Evolutionary conservation across 2,329 filamentous ascomycete species (phyloP), one percentile per base, ranked within the genome.

Genomic region (Fusarium guadeloupense): DNA sequence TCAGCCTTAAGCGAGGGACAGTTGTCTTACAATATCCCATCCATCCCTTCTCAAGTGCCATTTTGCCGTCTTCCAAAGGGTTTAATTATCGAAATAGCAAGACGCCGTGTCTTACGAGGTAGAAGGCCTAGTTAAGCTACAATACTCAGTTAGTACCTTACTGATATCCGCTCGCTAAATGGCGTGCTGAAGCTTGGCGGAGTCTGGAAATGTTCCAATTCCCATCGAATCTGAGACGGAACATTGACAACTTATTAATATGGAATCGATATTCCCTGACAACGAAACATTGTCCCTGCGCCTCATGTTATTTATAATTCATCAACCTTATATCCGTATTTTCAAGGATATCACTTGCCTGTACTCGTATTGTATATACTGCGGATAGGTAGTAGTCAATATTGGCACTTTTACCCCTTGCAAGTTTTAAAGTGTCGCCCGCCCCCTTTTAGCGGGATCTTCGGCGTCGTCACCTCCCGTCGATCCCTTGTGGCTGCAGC

Each of bases 401-500:
- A 53, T 55, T 45, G 46, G 47, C 58, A 56, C 51, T 60, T 44
- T 58, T 41, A 54, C 28, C 47, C 44, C 59, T 43, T 54, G 58
- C 35, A 54, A 42, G 34, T 45, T 31, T 49, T 38, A 51, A 58
- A 20, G 42, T 43, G 60, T 46, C 38, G 38, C 37, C 40, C 17
- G 23, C 44, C 59, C 59, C 59, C 55, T 52, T 56, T 57, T 64
- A 64, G 60, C 60, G 55, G 60, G 41, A 56, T 63, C 60, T 39
- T 64, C 60, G 60, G 60, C 60, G 37, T 64, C 60, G 60, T 64
- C 60, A 64, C 49, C 44, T 35, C 51, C 25, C 45, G 26, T 31
- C 31, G 38, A 30, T 20, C 45, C 39, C 60, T 53, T 52, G 50
- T 48, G 42, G 49, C 30, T 20, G 47, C 40, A 39, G 61, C 61